These are phyloP conservation scores for Tricholoma bakamatsutake DNA, from an alignment of 768 basidiomycete genomes.

Conservation along the genomic window DNA sequence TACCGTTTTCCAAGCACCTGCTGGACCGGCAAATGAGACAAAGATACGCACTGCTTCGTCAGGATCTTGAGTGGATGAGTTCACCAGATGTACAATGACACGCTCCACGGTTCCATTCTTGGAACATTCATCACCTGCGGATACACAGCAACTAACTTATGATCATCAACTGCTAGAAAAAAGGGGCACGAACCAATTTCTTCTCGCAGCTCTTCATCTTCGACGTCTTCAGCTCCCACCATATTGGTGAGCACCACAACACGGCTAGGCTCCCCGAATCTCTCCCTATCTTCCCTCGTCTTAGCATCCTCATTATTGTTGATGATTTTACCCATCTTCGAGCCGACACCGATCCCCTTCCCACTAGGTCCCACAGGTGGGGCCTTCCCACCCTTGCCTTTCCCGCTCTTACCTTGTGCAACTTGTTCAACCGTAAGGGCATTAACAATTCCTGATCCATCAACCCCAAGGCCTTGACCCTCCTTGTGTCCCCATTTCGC, in stretches of 20 bases:
- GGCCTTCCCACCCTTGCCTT: conserved; percentile 31
- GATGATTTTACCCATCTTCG: conserved; percentile 84
- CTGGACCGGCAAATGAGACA: conserved; percentile 85
- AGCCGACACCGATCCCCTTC: conserved; percentile 39
- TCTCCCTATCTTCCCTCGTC: conserved; percentile 66
- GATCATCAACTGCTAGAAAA: background rate
- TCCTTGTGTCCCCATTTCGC: conserved; percentile 96
- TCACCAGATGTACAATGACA: conserved; percentile 74
- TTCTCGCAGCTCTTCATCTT: conserved; percentile 77
- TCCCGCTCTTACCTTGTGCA: conserved; percentile 32
- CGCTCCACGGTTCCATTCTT: conserved; percentile 91
- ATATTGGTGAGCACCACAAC: conserved; percentile 88
- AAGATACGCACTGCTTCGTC: conserved; percentile 92
- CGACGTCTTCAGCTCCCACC: conserved; percentile 77
- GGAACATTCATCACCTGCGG: conserved; percentile 79
- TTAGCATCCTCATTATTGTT: conserved; percentile 86
- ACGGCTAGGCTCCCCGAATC: conserved; percentile 87
- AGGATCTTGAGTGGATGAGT: conserved; percentile 56
- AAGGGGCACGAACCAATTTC: conserved; percentile 67
- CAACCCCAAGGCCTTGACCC: conserved; percentile 85
- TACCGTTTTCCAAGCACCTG: conserved; percentile 93
- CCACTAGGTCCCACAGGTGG: conserved; percentile 25
- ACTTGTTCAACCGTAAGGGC: conserved; percentile 80
- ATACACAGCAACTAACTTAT: background rate
- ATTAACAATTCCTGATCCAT: conserved; percentile 82